Conservation (phyloP, 148 eudicot genomes). For the Cornus kousa region DNA sequence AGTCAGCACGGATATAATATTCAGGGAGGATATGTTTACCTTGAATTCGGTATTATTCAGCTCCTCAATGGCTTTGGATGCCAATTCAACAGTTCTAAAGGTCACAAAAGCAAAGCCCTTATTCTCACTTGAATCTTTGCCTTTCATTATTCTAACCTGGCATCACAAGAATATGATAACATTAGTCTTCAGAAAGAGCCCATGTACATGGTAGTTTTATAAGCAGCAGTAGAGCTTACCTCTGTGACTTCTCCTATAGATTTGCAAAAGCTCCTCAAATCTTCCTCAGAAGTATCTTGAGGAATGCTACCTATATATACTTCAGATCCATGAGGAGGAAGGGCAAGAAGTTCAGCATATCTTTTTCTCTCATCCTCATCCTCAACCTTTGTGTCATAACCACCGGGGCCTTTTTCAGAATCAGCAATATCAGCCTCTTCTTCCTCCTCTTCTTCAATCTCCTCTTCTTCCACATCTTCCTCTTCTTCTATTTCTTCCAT, state of each 20-base stretch:
- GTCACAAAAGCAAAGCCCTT: slow-evolving; percentile 95
- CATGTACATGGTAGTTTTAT: neutral
- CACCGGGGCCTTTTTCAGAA: slow-evolving; percentile 23
- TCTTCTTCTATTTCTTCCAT: slow-evolving; percentile 50
- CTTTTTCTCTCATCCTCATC: slow-evolving; percentile 42
- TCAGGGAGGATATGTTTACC: slow-evolving; percentile 35
- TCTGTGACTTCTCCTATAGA: slow-evolving; percentile 78
- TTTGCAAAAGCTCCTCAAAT: slow-evolving; percentile 73
- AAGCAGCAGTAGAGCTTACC: slow-evolving; percentile 31
- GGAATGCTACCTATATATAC: slow-evolving; percentile 88
- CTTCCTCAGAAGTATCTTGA: slow-evolving; percentile 73
- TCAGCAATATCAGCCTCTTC: slow-evolving; percentile 21
- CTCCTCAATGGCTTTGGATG: slow-evolving; percentile 81
- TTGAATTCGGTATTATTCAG: slow-evolving; percentile 65
- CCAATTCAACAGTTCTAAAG: slow-evolving; percentile 80
- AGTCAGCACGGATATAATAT: neutral
- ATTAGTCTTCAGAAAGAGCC: neutral
- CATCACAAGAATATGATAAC: neutral
- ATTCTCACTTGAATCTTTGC: slow-evolving; percentile 66
- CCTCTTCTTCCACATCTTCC: slow-evolving; percentile 52
- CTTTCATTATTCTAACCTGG: slow-evolving; percentile 90
- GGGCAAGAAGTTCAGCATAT: slow-evolving; percentile 80
- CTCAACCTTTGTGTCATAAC: slow-evolving; percentile 33
- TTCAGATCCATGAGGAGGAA: slow-evolving; percentile 98
- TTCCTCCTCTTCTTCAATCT: slow-evolving; percentile 44